Evolutionary conservation across 805 yeast species (phyloP), one percentile per base, ranked within the genome.

Genomic region (Wickerhamiella vanderwaltii): DNA sequence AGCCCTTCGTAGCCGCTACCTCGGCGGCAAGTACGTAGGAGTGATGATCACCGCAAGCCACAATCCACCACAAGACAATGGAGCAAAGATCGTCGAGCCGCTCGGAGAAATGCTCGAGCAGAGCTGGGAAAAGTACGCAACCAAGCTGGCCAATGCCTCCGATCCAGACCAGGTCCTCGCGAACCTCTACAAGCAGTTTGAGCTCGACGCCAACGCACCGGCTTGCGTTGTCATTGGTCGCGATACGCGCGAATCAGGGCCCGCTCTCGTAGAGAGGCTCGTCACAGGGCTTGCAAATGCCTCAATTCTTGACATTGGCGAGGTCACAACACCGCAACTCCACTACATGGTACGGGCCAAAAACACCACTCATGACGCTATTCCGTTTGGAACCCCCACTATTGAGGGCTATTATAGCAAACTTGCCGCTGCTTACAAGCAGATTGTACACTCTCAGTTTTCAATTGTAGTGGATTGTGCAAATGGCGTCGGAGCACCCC

Each of bases 11-110:
- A 86, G 96, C n/a, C 71, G 78, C 45, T 69, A 65, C 46, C 63
- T 81, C 24, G 63, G 64, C 1, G 83, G 88, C 1, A 66, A 79
- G 51, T 72, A 80, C 6, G 72, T 87, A 23, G 98, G 98, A n/a
- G 79, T 87, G 9, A 88, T 91, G 96, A 78, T 91, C 54, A 91
- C 96, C 1, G 96, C 95, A 0, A 81, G 94, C 0, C 96, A 86
- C 60, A 86, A 86, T 54, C 95, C 95, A 0, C 94, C 96, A 0
- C 66, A 67, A 31, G 96, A 87, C 57, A 85, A 85, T 52, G 95
- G 95, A 22, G 88, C 85, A 39, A 88, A 88, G 61, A 68, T 91
- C n/a, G 84, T 88, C 18, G 97, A 88, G 51, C 96, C 97, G 1
- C 63, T 70, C 57, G 96, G 97, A 19, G 85, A 81, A 48, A 87